These are phyloP conservation scores for Ambrosia trifida DNA, from an alignment of 129 eudicot species.

Conservation along the genomic window DNA sequence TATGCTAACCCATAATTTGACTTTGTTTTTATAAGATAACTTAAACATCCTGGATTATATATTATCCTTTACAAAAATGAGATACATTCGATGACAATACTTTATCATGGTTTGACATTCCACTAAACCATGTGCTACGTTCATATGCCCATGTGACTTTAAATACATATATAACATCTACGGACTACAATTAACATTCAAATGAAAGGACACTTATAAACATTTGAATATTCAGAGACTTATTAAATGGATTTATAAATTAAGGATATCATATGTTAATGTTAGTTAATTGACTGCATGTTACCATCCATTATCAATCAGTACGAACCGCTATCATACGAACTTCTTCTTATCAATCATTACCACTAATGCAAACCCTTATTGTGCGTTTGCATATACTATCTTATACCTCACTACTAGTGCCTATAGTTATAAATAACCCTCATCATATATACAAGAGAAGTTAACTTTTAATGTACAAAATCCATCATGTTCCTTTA, in stretches of 20 bases:
- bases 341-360: slow-evolving; percentile 18
- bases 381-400: neutral
- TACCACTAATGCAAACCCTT: neutral
- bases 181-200: neutral
- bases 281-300: neutral
- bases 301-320: slow-evolving; percentile 14
- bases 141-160: neutral
- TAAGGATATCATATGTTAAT: neutral
- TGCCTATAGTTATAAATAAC: too few species aligned
- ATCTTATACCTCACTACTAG: neutral
- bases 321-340: neutral
- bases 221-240: neutral
- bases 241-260: neutral
- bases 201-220: neutral
- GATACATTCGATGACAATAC: neutral
- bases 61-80: too few species aligned
- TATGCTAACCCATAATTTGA: too few species aligned
- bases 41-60: too few species aligned
- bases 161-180: neutral
- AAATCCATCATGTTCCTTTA: neutral
- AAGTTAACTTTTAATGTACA: neutral
- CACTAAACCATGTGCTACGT: neutral
- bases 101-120: slow-evolving; percentile 25
- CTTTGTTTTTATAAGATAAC: too few species aligned
- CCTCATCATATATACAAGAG: neutral